A percentile compares a stretch with the other conserved stretches of the same genome.
These are phyloP conservation scores for Candida andamanensis DNA, from an alignment of 805 yeast species.

Conservation along the genomic window DNA sequence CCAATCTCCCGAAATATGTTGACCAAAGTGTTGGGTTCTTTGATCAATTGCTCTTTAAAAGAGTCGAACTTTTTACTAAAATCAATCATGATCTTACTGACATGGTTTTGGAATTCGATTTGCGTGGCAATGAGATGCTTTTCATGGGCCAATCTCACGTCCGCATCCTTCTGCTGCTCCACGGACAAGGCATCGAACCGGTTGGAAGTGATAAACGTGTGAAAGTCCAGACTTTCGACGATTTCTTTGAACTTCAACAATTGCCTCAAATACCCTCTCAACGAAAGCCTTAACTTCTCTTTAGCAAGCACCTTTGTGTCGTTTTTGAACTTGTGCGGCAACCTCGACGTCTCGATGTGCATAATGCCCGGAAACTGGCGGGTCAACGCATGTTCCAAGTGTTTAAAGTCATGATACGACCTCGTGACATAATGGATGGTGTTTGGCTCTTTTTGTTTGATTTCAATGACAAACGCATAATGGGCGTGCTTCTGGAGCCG, in stretches of 20 bases:
- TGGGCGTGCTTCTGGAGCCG: constrained; percentile 16
- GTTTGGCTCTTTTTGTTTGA: constrained; percentile 19
- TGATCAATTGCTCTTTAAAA: constrained; percentile 51
- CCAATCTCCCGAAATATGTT: constrained; percentile 65
- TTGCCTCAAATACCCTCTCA: constrained; percentile 64
- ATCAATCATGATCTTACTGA: constrained; percentile 50
- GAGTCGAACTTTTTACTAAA: constrained; percentile 54
- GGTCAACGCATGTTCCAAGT: constrained; percentile 48
- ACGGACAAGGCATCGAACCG: constrained; percentile 33
- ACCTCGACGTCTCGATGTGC: constrained; percentile 40
- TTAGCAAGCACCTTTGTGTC: constrained; percentile 45
- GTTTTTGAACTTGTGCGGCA: constrained; percentile 51
- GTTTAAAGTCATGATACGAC: constrained; percentile 63
- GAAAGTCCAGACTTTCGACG: constrained; percentile 45
- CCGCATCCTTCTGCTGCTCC: constrained; percentile 51
- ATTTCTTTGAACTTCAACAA: constrained; percentile 53
- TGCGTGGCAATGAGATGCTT: constrained; percentile 53
- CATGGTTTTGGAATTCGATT: constrained; percentile 65
- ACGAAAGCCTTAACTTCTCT: constrained; percentile 71
- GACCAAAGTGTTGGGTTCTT: constrained; percentile 49
- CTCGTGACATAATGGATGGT: constrained; percentile 48
- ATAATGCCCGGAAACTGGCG: constrained; percentile 59
- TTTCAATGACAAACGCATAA: constrained; percentile 47
- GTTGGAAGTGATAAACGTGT: constrained; percentile 46
- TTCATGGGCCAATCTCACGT: constrained; percentile 58